A percentile compares a stretch with the other conserved stretches of the same genome.
phyloP scores from a whole-genome alignment of 495 filamentous ascomycete genomes.

The Penicillium tannophilum region DNA sequence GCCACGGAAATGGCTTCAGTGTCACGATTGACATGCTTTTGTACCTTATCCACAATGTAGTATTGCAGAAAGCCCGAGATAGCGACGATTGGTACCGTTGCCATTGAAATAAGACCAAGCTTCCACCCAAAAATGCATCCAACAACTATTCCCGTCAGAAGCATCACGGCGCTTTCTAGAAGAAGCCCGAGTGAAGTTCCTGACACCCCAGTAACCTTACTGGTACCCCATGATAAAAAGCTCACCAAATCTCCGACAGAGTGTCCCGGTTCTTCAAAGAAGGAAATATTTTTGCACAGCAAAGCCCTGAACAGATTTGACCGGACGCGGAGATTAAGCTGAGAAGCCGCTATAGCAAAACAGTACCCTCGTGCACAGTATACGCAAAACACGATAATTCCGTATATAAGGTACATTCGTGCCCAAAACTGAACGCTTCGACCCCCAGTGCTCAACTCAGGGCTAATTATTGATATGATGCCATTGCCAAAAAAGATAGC shows the following conservation, averaged over 20 bases:
- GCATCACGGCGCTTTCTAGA: too few relatives aligned
- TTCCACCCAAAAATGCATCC: too few relatives aligned
- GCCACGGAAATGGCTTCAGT: too few relatives aligned
- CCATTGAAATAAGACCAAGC: too few relatives aligned
- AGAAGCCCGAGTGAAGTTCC: too few relatives aligned
- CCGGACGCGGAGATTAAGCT: constrained; percentile 23
- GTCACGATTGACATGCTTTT: too few relatives aligned
- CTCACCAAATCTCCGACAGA: background rate
- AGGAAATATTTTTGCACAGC: background rate
- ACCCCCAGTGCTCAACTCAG: constrained; percentile 16
- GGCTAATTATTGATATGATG: constrained; percentile 18
- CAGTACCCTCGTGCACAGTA: constrained; percentile 23
- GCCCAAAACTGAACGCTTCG: constrained; percentile 28
- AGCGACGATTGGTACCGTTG: too few relatives aligned
- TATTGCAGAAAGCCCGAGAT: too few relatives aligned
- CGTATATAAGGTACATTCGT: constrained; percentile 27
- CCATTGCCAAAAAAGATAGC: constrained; percentile 79
- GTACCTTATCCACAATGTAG: too few relatives aligned
- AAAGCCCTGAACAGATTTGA: constrained; percentile 15
- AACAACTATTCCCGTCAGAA: too few relatives aligned
- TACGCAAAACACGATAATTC: constrained; percentile 15
- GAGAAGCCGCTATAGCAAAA: constrained; percentile 27
- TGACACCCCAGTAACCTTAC: too few relatives aligned
- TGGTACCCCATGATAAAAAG: background rate
- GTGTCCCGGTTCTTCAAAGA: background rate